Conservation (phyloP, 768 basidiomycete species). For the Cystobasidium tubakii region DNA sequence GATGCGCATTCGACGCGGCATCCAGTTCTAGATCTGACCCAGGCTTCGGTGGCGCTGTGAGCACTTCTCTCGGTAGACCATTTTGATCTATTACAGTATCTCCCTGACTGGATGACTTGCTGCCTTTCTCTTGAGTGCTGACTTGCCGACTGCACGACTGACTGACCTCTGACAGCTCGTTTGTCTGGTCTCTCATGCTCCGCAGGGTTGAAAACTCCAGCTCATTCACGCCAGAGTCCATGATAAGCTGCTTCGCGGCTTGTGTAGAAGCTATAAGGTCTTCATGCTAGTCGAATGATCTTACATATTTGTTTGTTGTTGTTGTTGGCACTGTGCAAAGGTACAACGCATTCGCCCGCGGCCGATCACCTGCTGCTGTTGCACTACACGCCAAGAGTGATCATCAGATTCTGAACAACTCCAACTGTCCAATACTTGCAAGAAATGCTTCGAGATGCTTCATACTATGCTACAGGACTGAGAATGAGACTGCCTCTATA, state of each 20-base stretch:
- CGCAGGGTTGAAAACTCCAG: slow-evolving; percentile 3
- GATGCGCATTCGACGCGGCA: neutral
- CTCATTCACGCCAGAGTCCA: slow-evolving; percentile 3
- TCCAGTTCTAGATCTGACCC: neutral
- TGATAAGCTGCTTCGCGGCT: neutral
- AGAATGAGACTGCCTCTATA: too few species aligned
- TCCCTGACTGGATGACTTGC: neutral
- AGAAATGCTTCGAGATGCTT: neutral
- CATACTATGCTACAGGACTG: neutral
- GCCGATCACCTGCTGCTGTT: too few species aligned
- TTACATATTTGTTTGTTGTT: neutral
- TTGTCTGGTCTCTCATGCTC: too few species aligned
- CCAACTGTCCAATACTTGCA: neutral
- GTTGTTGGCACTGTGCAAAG: neutral
- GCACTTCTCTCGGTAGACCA: neutral
- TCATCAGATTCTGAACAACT: too few species aligned
- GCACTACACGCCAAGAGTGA: too few species aligned
- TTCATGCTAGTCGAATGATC: neutral
- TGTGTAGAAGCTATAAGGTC: neutral
- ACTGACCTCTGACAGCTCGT: too few species aligned
- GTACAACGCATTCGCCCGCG: neutral
- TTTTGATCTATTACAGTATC: neutral
- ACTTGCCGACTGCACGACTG: too few species aligned
- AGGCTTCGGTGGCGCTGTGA: neutral
- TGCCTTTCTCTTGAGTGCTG: neutral